Base-by-base conservation (phyloP, 2,329 filamentous ascomycete species). In the Apiospora aurea region DNA sequence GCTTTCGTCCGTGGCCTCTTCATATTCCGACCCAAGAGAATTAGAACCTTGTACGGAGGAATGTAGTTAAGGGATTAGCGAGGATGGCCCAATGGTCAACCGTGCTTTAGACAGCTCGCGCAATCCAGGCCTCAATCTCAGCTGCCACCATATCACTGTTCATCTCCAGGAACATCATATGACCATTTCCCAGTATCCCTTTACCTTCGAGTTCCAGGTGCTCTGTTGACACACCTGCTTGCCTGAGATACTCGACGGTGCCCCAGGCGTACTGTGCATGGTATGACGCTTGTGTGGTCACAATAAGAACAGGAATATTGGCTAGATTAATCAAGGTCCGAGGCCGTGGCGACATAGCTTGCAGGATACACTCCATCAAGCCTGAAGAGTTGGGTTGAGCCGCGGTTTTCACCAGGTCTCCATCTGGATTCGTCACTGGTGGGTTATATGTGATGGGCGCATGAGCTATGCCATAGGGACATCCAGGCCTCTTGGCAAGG, bases 361-460 rank as follows among this genome's bases (percentile, higher is more conserved):
- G 85, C 46, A 84, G 67, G 4, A 79, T 71, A 71, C 82, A 81
- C 41, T 77, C 74, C 13, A 76, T 75, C 38, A 76, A 70, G 26
- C 76, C 73, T 4, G 75, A 70, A 8, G 72, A 75, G 21, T 72
- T 74, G 26, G 78, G 74, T 66, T 77, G 57, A 70, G 80, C 69
- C 29, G 75, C 44, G 73, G 81, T 69, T 71, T 79, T 80, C 43
- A 78, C 73, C 53, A 86, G 75, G 7, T 85, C 82, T 11, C 67
- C 69, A 2, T 74, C 69, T 1, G 82, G 79, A 72, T 85, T 77
- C 0, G 73, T 73, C 13, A 87, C 82, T 0, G 82, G 76, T 14
- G 87, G 87, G 1, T 78, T 78, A 75, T 87, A 89, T 0, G 82
- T 83, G 21, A 90, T 72, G 0, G 86, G 83, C n/a, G 86, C 82